phyloP scores from a whole-genome alignment of 768 basidiomycete genomes.

The Phanerochaete carnosa region DNA sequence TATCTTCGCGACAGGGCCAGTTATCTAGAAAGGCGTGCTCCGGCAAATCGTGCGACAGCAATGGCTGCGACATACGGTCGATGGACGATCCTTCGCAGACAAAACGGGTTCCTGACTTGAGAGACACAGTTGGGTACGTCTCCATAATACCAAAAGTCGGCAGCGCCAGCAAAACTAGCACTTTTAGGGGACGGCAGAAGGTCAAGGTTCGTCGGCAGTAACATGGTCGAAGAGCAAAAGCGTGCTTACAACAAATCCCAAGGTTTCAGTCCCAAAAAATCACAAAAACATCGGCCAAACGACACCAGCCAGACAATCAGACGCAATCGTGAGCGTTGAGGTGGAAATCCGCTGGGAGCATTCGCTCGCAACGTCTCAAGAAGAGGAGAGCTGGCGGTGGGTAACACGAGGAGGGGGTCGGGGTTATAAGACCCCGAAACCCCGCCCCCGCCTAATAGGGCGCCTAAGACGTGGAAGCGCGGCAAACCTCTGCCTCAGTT shows the following conservation, averaged over 20 bases:
- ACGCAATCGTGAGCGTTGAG: not conserved
- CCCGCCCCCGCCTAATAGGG: not conserved
- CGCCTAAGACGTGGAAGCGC: not conserved
- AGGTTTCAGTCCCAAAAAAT: constrained; percentile 1
- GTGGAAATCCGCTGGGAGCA: constrained; percentile 8
- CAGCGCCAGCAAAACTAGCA: constrained; percentile 5
- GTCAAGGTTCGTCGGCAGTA: constrained; percentile 4
- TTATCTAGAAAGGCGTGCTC: not conserved
- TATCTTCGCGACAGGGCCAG: not conserved
- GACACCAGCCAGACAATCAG: constrained; percentile 3
- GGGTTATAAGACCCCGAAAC: constrained; percentile 7
- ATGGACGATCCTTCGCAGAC: constrained; percentile 3
- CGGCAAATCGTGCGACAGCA: constrained; percentile 8
- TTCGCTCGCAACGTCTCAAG: constrained; percentile 10
- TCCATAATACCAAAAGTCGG: constrained; percentile 9
- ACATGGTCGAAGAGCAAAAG: constrained; percentile 9
- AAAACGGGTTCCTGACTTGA: not conserved
- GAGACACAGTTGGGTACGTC: not conserved
- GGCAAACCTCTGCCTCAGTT: not conserved
- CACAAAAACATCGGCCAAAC: constrained; percentile 10
- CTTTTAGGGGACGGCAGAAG: not conserved
- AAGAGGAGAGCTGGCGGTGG: constrained; percentile 7
- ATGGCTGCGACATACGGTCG: constrained; percentile 4
- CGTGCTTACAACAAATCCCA: constrained; percentile 14
- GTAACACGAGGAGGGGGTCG: constrained; percentile 6